Evolutionary conservation across 768 basidiomycete genomes (phyloP).

Genomic region (Tulasnella calospora): DNA sequence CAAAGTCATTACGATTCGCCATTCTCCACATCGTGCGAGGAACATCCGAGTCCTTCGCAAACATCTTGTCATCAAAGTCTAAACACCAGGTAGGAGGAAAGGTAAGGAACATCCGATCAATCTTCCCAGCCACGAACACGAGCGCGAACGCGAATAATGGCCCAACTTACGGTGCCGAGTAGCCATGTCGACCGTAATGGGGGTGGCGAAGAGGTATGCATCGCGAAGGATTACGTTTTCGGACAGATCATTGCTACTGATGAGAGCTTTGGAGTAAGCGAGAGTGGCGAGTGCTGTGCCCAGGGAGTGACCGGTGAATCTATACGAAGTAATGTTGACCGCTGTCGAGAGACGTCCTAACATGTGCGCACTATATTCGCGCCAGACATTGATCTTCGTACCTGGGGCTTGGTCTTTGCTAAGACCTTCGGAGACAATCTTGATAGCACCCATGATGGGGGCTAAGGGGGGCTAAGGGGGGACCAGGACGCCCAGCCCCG

Average conservation of each 20-base stretch:
- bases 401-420: background rate
- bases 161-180: conserved; percentile 24
- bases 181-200: conserved; percentile 22
- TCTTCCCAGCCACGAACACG: background rate
- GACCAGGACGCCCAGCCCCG: background rate
- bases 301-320: conserved; percentile 28
- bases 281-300: conserved; percentile 28
- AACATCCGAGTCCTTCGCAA: background rate
- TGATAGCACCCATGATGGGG: conserved; percentile 25
- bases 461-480: background rate
- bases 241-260: background rate
- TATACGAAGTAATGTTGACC: background rate
- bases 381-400: conserved; percentile 26
- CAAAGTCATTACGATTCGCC: conserved; percentile 27
- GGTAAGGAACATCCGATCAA: background rate
- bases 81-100: too few relatives aligned
- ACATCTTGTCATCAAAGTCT: conserved; percentile 9
- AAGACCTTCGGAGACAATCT: conserved; percentile 24
- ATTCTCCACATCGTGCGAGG: conserved; percentile 29
- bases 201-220: conserved; percentile 32
- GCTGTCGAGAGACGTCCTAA: background rate
- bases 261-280: conserved; percentile 19
- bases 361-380: too few relatives aligned
- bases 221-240: conserved; percentile 27
- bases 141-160: background rate